phyloP scores from a whole-genome alignment of 2,329 filamentous ascomycete species.

The Penicillium sp. region DNA sequence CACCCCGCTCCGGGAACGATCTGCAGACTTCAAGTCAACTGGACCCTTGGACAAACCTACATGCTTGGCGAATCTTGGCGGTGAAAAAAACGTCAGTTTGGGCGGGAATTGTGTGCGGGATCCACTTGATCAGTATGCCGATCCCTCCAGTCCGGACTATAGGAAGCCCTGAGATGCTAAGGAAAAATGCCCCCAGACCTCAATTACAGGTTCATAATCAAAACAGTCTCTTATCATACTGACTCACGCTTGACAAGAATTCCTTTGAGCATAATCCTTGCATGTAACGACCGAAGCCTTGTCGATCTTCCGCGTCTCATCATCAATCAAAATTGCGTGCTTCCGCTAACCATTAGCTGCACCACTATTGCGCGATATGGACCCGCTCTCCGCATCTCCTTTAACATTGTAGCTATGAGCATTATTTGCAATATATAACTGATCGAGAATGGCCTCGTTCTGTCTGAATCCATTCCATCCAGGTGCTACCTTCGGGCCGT shows the following conservation, averaged over 20 bases:
- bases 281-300: not conserved
- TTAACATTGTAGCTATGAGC: not conserved
- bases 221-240: not conserved
- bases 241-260: not conserved
- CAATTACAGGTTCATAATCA: not conserved
- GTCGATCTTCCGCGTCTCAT: slow-evolving; percentile 14
- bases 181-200: not conserved
- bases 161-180: not conserved
- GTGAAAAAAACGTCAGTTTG: slow-evolving; percentile 7
- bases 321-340: slow-evolving; percentile 21
- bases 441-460: not conserved
- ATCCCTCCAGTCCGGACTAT: not conserved
- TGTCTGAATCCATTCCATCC: not conserved
- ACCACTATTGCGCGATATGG: slow-evolving; percentile 18
- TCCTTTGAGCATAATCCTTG: not conserved
- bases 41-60: not conserved
- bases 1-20: not conserved
- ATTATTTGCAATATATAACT: not conserved
- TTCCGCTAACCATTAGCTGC: slow-evolving; percentile 8
- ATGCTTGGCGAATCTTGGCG: slow-evolving; percentile 9
- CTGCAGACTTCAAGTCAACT: not conserved
- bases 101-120: slow-evolving; percentile 11
- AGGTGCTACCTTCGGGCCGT: not conserved
- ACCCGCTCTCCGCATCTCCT: slow-evolving; percentile 6
- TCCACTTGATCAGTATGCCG: slow-evolving; percentile 1